Evolutionary conservation across 495 filamentous ascomycete genomes (phyloP), one percentile per base, ranked within the genome.

Genomic region (Neurospora hispaniola): DNA sequence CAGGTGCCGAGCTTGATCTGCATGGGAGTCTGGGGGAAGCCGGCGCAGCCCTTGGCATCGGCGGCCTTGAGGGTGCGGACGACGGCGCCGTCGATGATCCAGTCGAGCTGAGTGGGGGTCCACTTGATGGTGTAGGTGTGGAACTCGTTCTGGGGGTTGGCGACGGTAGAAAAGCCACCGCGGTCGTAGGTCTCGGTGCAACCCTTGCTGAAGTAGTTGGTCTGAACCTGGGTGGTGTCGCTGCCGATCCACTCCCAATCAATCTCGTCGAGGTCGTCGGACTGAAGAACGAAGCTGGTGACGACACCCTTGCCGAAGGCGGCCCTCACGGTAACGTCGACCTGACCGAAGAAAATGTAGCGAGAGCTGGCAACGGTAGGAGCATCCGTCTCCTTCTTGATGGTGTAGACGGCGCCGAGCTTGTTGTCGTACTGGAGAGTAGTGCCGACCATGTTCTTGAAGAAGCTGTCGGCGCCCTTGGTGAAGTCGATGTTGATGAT

Each of bases 121-220:
- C 96, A 99, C 80, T 93, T 88, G 75, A 97, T 89, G 18, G 90
- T 91, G 86, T 98, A 99, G 75, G 90, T 97, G 85, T 97, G 90
- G 82, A 89, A 93, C 4, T 83, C 77, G 68, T 81, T 83, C 78
- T 93, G 88, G 77, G 92, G 84, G 78, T 89, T 89, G 70, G 82
- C 75, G 46, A 91, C 85, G 48, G 75, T 38, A 76, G 90, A 88
- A 82, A 89, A 93, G 35, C 88, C 86, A 71, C 90, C 94, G 70
- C 93, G 93, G 81, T 92, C 86, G 80, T 91, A 95, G 39, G 88
- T 86, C 20, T 80, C 81, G 16, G 90, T 91, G 76, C 94, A 91
- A 42, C 95, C 96, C 86, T 98, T 96, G 80, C 94, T 93, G 82
- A 94, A 99, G 86, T 92, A 99, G 86, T 99, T 97, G 83, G 88